Evolutionary conservation across 495 filamentous ascomycete genomes (phyloP).

Genomic region (Neurospora sp.): DNA sequence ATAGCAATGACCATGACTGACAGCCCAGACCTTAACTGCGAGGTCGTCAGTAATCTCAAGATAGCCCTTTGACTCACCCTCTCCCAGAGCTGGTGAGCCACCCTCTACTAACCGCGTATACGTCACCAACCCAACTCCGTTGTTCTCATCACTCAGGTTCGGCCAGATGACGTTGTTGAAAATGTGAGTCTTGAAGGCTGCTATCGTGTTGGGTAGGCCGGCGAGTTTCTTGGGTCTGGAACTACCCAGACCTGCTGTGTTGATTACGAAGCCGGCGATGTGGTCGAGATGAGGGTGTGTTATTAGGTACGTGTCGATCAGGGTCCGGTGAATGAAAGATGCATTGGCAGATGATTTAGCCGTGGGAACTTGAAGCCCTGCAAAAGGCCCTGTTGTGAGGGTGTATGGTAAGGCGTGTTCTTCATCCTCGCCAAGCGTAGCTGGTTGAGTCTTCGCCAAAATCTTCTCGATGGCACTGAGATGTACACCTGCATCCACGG

Average conservation of each 20-base stretch:
- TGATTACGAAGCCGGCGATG: slow-evolving; percentile 81
- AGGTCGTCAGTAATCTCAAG: slow-evolving; percentile 77
- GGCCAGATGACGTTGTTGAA: slow-evolving; percentile 99
- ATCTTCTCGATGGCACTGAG: slow-evolving; percentile 72
- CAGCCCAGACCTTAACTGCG: slow-evolving; percentile 61
- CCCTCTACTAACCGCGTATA: slow-evolving; percentile 82
- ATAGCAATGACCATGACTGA: slow-evolving; percentile 84
- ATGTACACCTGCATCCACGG: slow-evolving; percentile 88
- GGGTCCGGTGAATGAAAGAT: slow-evolving; percentile 59
- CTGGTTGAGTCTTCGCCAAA: slow-evolving; percentile 40
- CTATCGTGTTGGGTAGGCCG: slow-evolving; percentile 73
- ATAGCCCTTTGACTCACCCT: slow-evolving; percentile 67
- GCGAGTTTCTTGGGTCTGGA: slow-evolving; percentile 71
- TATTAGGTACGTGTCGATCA: slow-evolving; percentile 81
- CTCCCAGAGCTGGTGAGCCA: slow-evolving; percentile 70
- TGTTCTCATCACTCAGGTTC: slow-evolving; percentile 92
- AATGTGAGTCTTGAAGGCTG: slow-evolving; percentile 82
- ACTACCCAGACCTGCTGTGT: slow-evolving; percentile 73
- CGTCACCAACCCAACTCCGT: slow-evolving; percentile 82
- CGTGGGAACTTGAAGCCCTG: slow-evolving; percentile 56
- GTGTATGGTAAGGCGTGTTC: slow-evolving; percentile 23
- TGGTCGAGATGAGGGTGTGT: slow-evolving; percentile 95
- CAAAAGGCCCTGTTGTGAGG: slow-evolving; percentile 53
- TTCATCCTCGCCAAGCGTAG: slow-evolving; percentile 32
- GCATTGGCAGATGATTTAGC: slow-evolving; percentile 63